phyloP scores from a whole-genome alignment of 192 early-diverging fungal species.

The Coemansia sp. region DNA sequence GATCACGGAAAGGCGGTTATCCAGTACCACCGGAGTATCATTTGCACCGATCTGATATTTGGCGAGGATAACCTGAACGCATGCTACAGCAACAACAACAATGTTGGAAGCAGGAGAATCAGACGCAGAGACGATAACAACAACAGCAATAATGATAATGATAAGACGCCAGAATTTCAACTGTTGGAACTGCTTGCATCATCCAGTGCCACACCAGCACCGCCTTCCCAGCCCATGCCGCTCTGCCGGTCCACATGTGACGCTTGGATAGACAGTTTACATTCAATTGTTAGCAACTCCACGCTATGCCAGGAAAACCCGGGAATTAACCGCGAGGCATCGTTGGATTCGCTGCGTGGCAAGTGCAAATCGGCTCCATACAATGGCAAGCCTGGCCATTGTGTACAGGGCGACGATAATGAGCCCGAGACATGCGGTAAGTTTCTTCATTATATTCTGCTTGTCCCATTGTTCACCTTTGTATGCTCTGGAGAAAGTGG shows the following conservation, averaged over 20 bases:
- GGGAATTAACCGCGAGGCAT: constrained; percentile 46
- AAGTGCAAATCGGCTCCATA: constrained; percentile 38
- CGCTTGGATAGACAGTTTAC: constrained; percentile 45
- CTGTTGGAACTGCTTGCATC: constrained; percentile 32
- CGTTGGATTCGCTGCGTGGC: constrained; percentile 38
- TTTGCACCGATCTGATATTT: constrained; percentile 49
- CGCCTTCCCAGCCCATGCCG: constrained; percentile 25
- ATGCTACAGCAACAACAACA: constrained; percentile 35
- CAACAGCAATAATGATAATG: not conserved
- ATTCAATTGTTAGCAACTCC: constrained; percentile 34
- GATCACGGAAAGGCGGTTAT: constrained; percentile 47
- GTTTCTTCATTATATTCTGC: not conserved
- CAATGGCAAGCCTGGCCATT: constrained; percentile 32
- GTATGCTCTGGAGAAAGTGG: not conserved
- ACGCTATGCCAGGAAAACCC: constrained; percentile 41
- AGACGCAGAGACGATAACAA: constrained; percentile 6
- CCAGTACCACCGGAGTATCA: constrained; percentile 52
- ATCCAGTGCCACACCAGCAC: constrained; percentile 16
- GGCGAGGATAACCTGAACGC: constrained; percentile 43
- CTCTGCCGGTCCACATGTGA: constrained; percentile 49
- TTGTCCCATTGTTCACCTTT: not conserved
- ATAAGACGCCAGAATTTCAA: constrained; percentile 25
- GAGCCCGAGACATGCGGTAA: constrained; percentile 56
- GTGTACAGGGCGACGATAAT: constrained; percentile 47
- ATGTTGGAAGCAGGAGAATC: constrained; percentile 1